A percentile compares a stretch with the other conserved stretches of the same genome.
phyloP scores from a whole-genome alignment of 306 rosid genomes.

The Prunus armeniaca region DNA sequence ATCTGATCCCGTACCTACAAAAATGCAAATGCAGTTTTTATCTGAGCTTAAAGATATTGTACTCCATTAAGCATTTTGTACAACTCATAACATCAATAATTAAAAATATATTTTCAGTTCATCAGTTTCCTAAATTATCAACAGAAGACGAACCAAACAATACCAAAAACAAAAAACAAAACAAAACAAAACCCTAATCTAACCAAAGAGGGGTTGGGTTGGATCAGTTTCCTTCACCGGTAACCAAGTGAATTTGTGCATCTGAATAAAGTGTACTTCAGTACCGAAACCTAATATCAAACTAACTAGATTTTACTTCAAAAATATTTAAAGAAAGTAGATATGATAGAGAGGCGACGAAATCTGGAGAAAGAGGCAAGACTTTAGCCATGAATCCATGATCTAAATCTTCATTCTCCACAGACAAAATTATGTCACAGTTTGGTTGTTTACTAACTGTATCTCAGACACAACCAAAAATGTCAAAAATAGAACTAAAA shows the following conservation, averaged over 20 bases:
- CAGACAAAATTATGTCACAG: not conserved
- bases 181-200: not conserved
- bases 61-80: not conserved
- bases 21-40: slow-evolving; percentile 14
- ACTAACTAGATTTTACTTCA: not conserved
- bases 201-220: no score
- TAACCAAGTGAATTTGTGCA: not conserved
- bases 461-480: not conserved
- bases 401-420: not conserved
- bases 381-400: not conserved
- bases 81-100: not conserved
- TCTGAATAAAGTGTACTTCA: not conserved
- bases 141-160: not conserved
- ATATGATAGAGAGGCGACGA: not conserved
- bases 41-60: not conserved
- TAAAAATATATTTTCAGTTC: not conserved
- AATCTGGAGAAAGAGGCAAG: not conserved
- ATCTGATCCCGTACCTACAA: slow-evolving; percentile 71
- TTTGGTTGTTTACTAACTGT: not conserved
- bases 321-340: not conserved
- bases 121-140: not conserved
- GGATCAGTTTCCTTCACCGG: no score
- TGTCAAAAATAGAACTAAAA: not conserved
- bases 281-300: not conserved
- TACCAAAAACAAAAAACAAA: not conserved